phyloP scores from a whole-genome alignment of 2,329 filamentous ascomycete genomes.

The Raffaelea ambrosiae region DNA sequence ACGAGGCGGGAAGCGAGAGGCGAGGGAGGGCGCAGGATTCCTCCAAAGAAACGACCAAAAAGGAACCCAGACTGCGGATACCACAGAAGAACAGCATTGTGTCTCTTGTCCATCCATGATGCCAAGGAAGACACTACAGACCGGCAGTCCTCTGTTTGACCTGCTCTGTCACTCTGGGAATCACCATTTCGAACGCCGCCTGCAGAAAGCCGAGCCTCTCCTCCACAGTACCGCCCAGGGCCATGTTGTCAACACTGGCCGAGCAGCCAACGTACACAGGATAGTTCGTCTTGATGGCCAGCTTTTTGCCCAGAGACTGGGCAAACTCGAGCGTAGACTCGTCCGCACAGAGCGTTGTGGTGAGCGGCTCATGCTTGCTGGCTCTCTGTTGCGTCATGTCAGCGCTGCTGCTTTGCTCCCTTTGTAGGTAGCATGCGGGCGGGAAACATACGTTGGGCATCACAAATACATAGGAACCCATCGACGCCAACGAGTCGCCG shows the following conservation, averaged over 20 bases:
- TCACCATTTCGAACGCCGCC: conserved; percentile 62
- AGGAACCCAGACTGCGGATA: too few species aligned
- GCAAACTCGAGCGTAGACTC: conserved; percentile 79
- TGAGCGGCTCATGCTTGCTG: conserved; percentile 47
- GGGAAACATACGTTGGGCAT: conserved; percentile 68
- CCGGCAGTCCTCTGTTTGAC: too few species aligned
- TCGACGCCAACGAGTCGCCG: conserved; percentile 40
- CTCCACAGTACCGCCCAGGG: conserved; percentile 72
- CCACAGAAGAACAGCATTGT: too few species aligned
- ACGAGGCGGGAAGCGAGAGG: too few species aligned
- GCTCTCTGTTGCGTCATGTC: too few species aligned
- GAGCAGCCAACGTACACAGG: conserved; percentile 91
- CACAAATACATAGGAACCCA: conserved; percentile 91
- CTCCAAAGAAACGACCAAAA: too few species aligned
- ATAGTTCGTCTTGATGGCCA: conserved; percentile 62
- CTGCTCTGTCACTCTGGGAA: conserved; percentile 22
- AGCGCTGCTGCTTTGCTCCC: conserved; percentile 34
- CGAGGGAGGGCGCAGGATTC: too few species aligned
- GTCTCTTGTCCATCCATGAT: too few species aligned
- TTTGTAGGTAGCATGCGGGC: too few species aligned
- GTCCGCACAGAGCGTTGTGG: conserved; percentile 69
- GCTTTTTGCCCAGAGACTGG: conserved; percentile 70
- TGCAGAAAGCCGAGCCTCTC: conserved; percentile 90
- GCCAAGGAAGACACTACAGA: too few species aligned
- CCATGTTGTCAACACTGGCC: conserved; percentile 64